A percentile compares a stretch with the other conserved stretches of the same genome.
These are phyloP conservation scores for Bacterosira constricta DNA, from an alignment of 108 stramenopile genomes.

Conservation along the genomic window DNA sequence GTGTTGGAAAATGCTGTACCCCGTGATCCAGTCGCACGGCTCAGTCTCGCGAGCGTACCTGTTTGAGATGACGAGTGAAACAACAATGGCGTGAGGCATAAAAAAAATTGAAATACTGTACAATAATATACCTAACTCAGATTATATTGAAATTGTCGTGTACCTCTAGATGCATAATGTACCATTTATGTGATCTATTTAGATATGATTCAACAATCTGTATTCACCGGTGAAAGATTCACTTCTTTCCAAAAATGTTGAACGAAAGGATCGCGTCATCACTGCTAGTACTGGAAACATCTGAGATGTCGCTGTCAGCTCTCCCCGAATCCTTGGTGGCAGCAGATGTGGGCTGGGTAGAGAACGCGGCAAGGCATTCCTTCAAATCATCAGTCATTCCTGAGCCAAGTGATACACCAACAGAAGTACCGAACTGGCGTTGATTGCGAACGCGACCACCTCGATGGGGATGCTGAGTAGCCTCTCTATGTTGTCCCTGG, in stretches of 20 bases:
- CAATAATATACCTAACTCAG: too few species aligned
- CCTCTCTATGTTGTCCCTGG: neutral
- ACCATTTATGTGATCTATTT: neutral
- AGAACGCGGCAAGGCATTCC: neutral
- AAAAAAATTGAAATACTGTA: neutral
- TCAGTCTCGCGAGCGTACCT: slow-evolving; percentile 23
- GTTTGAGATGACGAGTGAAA: neutral
- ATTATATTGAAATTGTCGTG: neutral
- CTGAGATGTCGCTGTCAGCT: neutral
- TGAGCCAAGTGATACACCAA: slow-evolving; percentile 22
- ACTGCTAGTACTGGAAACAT: slow-evolving; percentile 14
- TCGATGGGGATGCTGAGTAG: slow-evolving; percentile 10
- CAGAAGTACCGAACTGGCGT: slow-evolving; percentile 45
- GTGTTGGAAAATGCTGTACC: slow-evolving; percentile 14
- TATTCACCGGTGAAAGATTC: neutral
- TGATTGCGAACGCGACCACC: slow-evolving; percentile 33
- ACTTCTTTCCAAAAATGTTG: slow-evolving; percentile 33
- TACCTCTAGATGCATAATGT: neutral
- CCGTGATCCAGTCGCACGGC: slow-evolving; percentile 39
- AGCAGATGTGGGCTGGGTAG: neutral
- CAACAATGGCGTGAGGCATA: neutral
- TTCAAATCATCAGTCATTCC: slow-evolving; percentile 1
- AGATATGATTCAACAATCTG: neutral
- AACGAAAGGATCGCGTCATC: slow-evolving; percentile 44
- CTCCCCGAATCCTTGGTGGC: neutral